Evolutionary conservation across 768 basidiomycete genomes (phyloP).

Genomic region (Daedaleopsis nitida): DNA sequence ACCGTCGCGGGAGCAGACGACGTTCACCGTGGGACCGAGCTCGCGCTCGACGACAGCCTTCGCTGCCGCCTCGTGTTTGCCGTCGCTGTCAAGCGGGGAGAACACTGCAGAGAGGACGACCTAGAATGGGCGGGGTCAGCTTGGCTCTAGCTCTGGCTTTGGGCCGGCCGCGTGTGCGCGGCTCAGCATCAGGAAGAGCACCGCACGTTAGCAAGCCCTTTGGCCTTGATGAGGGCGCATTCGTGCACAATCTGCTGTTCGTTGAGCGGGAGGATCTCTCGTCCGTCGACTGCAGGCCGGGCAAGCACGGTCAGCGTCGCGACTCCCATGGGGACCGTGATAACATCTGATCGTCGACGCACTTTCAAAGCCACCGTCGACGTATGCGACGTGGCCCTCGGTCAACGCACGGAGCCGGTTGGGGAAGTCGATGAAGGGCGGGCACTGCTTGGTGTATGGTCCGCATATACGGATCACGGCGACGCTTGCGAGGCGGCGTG

Average conservation of each 20-base stretch:
- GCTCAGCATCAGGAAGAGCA: too few relatives aligned
- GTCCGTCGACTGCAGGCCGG: slow-evolving; percentile 49
- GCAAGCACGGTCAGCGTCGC: slow-evolving; percentile 27
- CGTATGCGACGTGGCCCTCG: slow-evolving; percentile 38
- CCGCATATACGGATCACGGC: slow-evolving; percentile 66
- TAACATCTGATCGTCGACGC: slow-evolving; percentile 9
- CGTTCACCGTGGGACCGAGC: slow-evolving; percentile 37
- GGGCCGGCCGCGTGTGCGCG: too few relatives aligned
- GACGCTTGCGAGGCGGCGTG: slow-evolving; percentile 54
- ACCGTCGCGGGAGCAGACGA: slow-evolving; percentile 33
- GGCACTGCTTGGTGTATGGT: slow-evolving; percentile 58
- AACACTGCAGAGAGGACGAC: slow-evolving; percentile 52
- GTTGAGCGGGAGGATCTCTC: slow-evolving; percentile 45
- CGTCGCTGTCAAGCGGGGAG: slow-evolving; percentile 46
- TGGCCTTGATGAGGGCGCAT: slow-evolving; percentile 40
- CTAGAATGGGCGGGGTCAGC: background rate
- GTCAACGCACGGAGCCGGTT: slow-evolving; percentile 33
- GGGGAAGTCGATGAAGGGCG: slow-evolving; percentile 58
- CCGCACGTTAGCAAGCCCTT: slow-evolving; percentile 25
- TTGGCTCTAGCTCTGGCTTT: too few relatives aligned
- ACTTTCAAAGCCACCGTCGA: slow-evolving; percentile 45
- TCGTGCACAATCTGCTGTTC: slow-evolving; percentile 47
- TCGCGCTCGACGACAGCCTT: slow-evolving; percentile 44
- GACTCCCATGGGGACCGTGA: background rate
- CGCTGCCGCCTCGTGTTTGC: slow-evolving; percentile 50